Evolutionary conservation across 1,284 basidiomycete genomes (phyloP).

Genomic region (Earliella scabrosa): DNA sequence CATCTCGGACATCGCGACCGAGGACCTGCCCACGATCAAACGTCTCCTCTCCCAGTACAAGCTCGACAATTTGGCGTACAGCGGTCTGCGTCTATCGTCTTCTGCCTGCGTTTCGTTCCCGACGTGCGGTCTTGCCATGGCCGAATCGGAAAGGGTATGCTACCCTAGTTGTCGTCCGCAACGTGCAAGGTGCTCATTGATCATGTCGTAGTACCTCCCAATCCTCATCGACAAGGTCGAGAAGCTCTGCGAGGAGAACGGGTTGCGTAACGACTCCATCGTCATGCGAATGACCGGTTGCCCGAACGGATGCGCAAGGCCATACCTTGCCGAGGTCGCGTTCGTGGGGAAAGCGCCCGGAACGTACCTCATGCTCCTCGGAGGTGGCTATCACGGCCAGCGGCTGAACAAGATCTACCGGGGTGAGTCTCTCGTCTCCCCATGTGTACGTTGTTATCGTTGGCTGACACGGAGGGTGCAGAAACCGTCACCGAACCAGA

Average conservation of each 20-base stretch:
- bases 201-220: slow-evolving; percentile 78
- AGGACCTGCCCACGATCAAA: slow-evolving; percentile 82
- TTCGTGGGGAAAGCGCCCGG: slow-evolving; percentile 98
- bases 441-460: not conserved
- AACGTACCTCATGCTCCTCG: slow-evolving; percentile 93
- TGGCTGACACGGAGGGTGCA: slow-evolving; percentile 32
- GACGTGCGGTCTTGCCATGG: slow-evolving; percentile 96
- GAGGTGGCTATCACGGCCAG: slow-evolving; percentile 93
- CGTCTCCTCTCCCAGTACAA: slow-evolving; percentile 84
- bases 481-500: slow-evolving; percentile 95
- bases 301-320: slow-evolving; percentile 92
- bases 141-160: slow-evolving; percentile 86
- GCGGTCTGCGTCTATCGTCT: slow-evolving; percentile 82
- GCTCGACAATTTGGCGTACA: slow-evolving; percentile 87
- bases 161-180: slow-evolving; percentile 19
- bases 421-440: slow-evolving; percentile 45
- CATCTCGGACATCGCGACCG: slow-evolving; percentile 81
- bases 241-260: slow-evolving; percentile 91
- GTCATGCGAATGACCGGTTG: slow-evolving; percentile 99
- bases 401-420: slow-evolving; percentile 93
- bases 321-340: slow-evolving; percentile 95
- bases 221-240: slow-evolving; percentile 95
- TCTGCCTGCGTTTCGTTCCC: slow-evolving; percentile 98
- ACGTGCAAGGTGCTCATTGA: not conserved
- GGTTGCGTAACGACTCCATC: slow-evolving; percentile 91